These are phyloP conservation scores for Nigrospora oryzae DNA, from an alignment of 2,329 filamentous ascomycete genomes.

Conservation along the genomic window DNA sequence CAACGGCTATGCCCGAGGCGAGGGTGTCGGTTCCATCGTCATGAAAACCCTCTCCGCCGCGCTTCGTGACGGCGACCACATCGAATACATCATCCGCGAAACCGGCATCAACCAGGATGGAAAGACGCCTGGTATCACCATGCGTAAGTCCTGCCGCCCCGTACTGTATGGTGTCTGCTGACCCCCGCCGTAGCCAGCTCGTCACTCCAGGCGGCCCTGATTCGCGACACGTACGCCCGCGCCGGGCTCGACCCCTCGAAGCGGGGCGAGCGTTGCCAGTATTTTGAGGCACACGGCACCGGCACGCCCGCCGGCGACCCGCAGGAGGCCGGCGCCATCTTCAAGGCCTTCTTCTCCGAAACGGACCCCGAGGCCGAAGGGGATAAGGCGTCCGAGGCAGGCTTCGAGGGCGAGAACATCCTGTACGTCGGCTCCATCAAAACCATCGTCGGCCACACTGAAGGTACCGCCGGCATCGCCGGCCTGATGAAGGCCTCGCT, in stretches of 20 bases:
- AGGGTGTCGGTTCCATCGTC: conserved; percentile 27
- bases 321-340: conserved; percentile 32
- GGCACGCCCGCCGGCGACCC: conserved; percentile 31
- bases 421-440: conserved; percentile 32
- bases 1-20: conserved; percentile 24
- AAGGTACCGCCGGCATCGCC: conserved; percentile 24
- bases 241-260: conserved; percentile 16
- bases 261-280: conserved; percentile 29
- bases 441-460: conserved; percentile 36
- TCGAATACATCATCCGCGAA: conserved; percentile 22
- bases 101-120: conserved; percentile 27
- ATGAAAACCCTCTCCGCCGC: conserved; percentile 30
- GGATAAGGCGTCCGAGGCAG: not conserved
- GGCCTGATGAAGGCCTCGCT: conserved; percentile 35
- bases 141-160: not conserved
- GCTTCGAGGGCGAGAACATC: not conserved
- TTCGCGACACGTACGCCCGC: conserved; percentile 18
- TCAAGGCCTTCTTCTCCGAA: conserved; percentile 29
- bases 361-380: conserved; percentile 14
- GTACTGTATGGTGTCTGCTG: not conserved
- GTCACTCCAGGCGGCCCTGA: conserved; percentile 19
- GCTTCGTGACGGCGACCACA: conserved; percentile 23
- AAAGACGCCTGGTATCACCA: conserved; percentile 35
- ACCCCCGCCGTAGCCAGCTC: conserved; percentile 25
- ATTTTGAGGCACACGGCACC: conserved; percentile 37